Percentiles rank a stretch among this genome's conserved stretches.
Evolutionary conservation across 2,329 filamentous ascomycete species (phyloP).

Genomic region (Pseudonectria buxi): DNA sequence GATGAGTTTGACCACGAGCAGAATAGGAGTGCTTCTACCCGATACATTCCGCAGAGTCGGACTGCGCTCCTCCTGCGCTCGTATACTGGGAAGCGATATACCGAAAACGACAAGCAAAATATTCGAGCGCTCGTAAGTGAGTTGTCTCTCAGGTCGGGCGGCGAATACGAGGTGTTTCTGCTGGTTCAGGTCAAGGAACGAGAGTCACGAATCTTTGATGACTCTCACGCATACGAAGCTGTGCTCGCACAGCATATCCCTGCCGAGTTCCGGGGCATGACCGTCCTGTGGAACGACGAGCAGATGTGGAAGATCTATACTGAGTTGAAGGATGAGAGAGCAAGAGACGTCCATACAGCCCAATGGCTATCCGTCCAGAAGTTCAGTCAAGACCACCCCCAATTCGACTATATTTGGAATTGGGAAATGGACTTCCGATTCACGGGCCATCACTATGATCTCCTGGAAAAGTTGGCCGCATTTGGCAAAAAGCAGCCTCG

Average conservation of each 20-base stretch:
- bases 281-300: constrained; percentile 66
- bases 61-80: constrained; percentile 72
- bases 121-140: constrained; percentile 76
- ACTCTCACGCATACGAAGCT: constrained; percentile 50
- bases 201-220: constrained; percentile 51
- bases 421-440: constrained; percentile 81
- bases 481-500: constrained; percentile 64
- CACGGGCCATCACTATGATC: constrained; percentile 75
- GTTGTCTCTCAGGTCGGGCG: constrained; percentile 66
- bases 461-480: constrained; percentile 57
- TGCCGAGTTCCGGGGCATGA: constrained; percentile 61
- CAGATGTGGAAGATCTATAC: constrained; percentile 75
- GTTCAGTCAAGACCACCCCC: constrained; percentile 67
- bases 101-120: constrained; percentile 70
- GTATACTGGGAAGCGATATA: constrained; percentile 69
- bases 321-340: constrained; percentile 56
- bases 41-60: constrained; percentile 39
- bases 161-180: constrained; percentile 74
- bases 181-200: constrained; percentile 71
- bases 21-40: constrained; percentile 9
- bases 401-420: constrained; percentile 80
- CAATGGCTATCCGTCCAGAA: constrained; percentile 71
- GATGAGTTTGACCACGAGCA: constrained; percentile 4
- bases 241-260: constrained; percentile 59
- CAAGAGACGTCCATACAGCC: constrained; percentile 48